phyloP scores from a whole-genome alignment of 768 basidiomycete genomes.

The Trametes cinnabarina region DNA sequence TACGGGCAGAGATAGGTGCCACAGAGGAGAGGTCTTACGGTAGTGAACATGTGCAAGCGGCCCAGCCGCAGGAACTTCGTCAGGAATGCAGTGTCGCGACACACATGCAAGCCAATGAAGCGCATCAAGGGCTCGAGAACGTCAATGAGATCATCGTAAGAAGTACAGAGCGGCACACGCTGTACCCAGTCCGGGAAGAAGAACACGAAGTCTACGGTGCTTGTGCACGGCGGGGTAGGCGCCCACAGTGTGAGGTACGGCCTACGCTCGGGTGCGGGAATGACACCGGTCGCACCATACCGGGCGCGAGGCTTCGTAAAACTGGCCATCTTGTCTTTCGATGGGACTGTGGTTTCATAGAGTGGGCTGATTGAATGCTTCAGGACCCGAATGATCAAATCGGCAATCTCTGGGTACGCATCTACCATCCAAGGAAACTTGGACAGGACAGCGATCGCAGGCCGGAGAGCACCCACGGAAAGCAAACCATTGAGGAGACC shows the following conservation, averaged over 20 bases:
- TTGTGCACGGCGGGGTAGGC: slow-evolving; percentile 79
- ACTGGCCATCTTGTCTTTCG: slow-evolving; percentile 59
- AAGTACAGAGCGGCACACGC: slow-evolving; percentile 61
- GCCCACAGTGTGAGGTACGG: slow-evolving; percentile 70
- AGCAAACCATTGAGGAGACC: slow-evolving; percentile 79
- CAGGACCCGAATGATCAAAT: slow-evolving; percentile 77
- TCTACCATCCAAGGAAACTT: slow-evolving; percentile 85
- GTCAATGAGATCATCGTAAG: slow-evolving; percentile 66
- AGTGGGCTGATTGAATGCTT: slow-evolving; percentile 66
- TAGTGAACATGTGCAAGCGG: slow-evolving; percentile 56
- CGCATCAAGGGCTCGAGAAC: slow-evolving; percentile 78
- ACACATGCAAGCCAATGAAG: slow-evolving; percentile 78
- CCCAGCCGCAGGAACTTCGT: slow-evolving; percentile 81
- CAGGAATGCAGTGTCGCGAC: slow-evolving; percentile 73
- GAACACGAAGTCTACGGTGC: slow-evolving; percentile 75
- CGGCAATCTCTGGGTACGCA: slow-evolving; percentile 78
- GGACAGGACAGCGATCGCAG: slow-evolving; percentile 74
- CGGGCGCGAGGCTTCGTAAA: slow-evolving; percentile 64
- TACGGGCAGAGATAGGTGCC: not conserved
- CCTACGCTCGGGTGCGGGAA: slow-evolving; percentile 55
- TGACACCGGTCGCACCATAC: slow-evolving; percentile 56
- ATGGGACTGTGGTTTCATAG: slow-evolving; percentile 50
- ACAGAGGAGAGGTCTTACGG: slow-evolving; percentile 47
- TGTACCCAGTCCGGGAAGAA: slow-evolving; percentile 87
- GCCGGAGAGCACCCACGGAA: slow-evolving; percentile 77